phyloP scores from a whole-genome alignment of 164 flowering plant genomes.

The Tetracentron sinense region DNA sequence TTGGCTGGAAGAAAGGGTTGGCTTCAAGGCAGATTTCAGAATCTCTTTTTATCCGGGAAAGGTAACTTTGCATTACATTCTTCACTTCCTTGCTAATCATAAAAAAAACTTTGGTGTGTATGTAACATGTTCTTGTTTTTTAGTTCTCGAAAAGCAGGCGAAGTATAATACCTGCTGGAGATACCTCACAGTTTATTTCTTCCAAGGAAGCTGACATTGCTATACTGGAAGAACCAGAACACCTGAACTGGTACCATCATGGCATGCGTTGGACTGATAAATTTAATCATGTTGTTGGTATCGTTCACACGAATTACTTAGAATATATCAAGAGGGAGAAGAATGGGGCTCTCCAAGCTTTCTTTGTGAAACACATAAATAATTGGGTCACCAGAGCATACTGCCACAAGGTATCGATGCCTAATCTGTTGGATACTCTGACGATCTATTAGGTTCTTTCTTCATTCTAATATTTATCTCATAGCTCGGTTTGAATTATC shows the following conservation, averaged over 20 bases:
- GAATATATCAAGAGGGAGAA: slow-evolving; percentile 84
- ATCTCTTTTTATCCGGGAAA: slow-evolving; percentile 97
- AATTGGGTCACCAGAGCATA: slow-evolving; percentile 70
- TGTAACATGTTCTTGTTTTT: slow-evolving; percentile 12
- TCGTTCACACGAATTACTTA: slow-evolving; percentile 77
- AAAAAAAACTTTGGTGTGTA: neutral
- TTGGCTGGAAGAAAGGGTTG: slow-evolving; percentile 94
- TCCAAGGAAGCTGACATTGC: slow-evolving; percentile 85
- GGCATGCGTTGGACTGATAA: slow-evolving; percentile 86
- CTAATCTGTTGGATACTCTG: neutral
- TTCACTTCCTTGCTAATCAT: neutral
- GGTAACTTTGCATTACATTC: slow-evolving; percentile 35
- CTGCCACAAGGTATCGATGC: slow-evolving; percentile 58
- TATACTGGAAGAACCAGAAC: slow-evolving; percentile 83
- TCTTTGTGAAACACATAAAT: slow-evolving; percentile 76
- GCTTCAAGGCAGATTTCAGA: slow-evolving; percentile 84
- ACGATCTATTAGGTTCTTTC: neutral
- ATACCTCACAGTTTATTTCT: slow-evolving; percentile 71
- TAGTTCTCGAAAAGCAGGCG: slow-evolving; percentile 73
- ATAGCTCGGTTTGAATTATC: neutral
- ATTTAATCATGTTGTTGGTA: slow-evolving; percentile 77
- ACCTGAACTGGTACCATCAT: slow-evolving; percentile 82
- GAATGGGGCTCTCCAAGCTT: slow-evolving; percentile 76
- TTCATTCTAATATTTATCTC: neutral
- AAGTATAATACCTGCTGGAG: slow-evolving; percentile 80